Evolutionary conservation across 371 early-diverging fungal genomes (phyloP).

Genomic region (Mortierella sp.): DNA sequence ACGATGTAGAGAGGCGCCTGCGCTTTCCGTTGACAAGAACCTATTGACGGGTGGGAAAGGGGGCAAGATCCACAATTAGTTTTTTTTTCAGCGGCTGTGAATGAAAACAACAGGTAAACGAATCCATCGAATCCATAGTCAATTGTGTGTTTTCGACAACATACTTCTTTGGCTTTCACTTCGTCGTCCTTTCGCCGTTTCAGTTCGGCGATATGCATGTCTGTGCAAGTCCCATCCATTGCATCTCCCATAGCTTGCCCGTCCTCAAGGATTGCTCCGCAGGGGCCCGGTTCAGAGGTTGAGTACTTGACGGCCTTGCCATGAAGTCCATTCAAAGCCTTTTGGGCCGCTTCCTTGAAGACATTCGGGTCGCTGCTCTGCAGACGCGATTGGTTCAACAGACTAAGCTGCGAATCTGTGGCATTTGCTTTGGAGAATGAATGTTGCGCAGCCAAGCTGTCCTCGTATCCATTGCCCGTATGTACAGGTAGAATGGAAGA

Average conservation of each 20-base stretch:
- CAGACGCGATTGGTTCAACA: conserved; percentile 7
- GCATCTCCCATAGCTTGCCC: conserved; percentile 20
- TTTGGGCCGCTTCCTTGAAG: conserved; percentile 33
- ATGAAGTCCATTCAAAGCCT: conserved; percentile 9
- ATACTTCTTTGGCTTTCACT: conserved; percentile 20
- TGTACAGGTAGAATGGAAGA: conserved; percentile 13
- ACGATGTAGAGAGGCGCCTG: conserved; percentile 11
- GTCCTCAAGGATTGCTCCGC: conserved; percentile 1
- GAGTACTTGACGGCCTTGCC: background rate
- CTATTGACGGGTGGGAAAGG: conserved; percentile 2
- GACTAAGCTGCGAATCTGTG: background rate
- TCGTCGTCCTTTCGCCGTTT: conserved; percentile 32
- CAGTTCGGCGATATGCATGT: conserved; percentile 12
- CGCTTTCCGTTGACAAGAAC: conserved; percentile 17
- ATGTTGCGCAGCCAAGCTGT: too few species aligned
- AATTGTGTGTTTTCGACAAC: too few species aligned
- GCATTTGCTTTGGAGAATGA: conserved; percentile 11
- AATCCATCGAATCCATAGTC: background rate
- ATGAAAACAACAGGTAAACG: background rate
- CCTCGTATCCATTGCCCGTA: too few species aligned
- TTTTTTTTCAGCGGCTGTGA: too few species aligned
- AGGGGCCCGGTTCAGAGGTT: background rate
- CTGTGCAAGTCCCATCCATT: conserved; percentile 21
- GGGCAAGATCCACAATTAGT: too few species aligned
- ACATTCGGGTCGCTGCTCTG: conserved; percentile 1